Conservation (phyloP, 768 basidiomycete species). For the Rubroboletus pulcherrimus region DNA sequence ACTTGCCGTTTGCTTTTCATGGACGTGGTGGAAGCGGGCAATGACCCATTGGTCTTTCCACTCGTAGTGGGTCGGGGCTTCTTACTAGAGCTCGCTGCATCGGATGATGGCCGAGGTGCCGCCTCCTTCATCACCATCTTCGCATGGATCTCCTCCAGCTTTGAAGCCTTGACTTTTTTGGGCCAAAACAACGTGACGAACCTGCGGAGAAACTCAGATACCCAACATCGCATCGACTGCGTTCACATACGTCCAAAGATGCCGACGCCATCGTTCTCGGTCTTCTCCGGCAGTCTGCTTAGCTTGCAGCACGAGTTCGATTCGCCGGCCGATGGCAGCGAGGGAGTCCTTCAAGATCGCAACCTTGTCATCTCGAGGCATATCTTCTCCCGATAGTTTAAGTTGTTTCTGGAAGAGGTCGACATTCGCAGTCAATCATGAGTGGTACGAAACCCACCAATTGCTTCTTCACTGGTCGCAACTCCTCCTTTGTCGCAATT, state of each 20-base stretch:
- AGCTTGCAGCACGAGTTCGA: constrained; percentile 73
- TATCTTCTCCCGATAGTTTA: constrained; percentile 88
- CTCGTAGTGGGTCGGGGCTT: constrained; percentile 52
- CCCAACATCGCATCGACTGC: background rate
- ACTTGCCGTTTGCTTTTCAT: constrained; percentile 57
- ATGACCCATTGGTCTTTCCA: constrained; percentile 52
- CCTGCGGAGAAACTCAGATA: constrained; percentile 37
- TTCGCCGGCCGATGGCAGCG: constrained; percentile 87
- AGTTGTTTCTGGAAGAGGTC: constrained; percentile 75
- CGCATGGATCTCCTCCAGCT: constrained; percentile 91
- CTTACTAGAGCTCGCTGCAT: constrained; percentile 45
- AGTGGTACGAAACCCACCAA: constrained; percentile 50
- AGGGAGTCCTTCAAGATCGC: constrained; percentile 93
- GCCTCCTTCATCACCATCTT: constrained; percentile 93
- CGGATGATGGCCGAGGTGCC: constrained; percentile 55
- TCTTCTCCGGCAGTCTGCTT: constrained; percentile 82
- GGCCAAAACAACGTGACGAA: constrained; percentile 98
- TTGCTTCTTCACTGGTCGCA: constrained; percentile 96
- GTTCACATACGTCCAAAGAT: constrained; percentile 89
- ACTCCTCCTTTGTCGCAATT: constrained; percentile 83
- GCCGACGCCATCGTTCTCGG: constrained; percentile 81
- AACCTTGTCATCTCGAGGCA: constrained; percentile 95
- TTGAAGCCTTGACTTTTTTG: constrained; percentile 90
- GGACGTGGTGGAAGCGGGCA: constrained; percentile 41
- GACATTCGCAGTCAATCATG: background rate